phyloP scores from a whole-genome alignment of 2,329 filamentous ascomycete species.

The Chaetomium olivaceum region DNA sequence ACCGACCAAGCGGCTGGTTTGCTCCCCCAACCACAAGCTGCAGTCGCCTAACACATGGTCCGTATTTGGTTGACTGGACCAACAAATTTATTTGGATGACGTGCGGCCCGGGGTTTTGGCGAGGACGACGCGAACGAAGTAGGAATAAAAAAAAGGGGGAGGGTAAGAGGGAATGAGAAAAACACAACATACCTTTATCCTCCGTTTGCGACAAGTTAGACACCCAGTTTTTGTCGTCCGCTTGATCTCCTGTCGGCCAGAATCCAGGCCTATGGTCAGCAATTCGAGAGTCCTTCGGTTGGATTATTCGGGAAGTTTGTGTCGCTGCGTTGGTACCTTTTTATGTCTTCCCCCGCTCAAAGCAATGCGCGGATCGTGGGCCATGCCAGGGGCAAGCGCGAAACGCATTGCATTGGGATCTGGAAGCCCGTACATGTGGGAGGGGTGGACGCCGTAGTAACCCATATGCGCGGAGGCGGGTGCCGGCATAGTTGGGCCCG shows the following conservation, averaged over 20 bases:
- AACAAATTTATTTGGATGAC: neutral
- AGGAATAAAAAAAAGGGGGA: neutral
- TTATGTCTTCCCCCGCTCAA: slow-evolving; percentile 54
- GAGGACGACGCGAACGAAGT: neutral
- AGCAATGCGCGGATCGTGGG: slow-evolving; percentile 49
- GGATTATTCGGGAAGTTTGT: slow-evolving; percentile 5
- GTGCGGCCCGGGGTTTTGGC: neutral
- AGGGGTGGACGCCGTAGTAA: slow-evolving; percentile 47
- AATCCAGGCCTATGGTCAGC: slow-evolving; percentile 23
- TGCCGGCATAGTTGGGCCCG: slow-evolving; percentile 41
- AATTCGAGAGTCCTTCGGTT: slow-evolving; percentile 9
- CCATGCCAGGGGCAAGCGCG: slow-evolving; percentile 44
- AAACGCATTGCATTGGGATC: slow-evolving; percentile 48
- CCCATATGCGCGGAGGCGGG: slow-evolving; percentile 43
- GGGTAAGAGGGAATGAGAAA: slow-evolving; percentile 30
- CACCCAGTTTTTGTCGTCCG: slow-evolving; percentile 64
- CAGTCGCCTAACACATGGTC: slow-evolving; percentile 1
- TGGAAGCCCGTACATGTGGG: slow-evolving; percentile 48
- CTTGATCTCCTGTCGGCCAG: slow-evolving; percentile 57
- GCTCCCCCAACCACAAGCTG: slow-evolving; percentile 22
- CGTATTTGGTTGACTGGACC: neutral
- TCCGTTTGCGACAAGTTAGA: slow-evolving; percentile 60
- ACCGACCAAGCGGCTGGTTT: neutral
- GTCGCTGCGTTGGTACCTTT: slow-evolving; percentile 49
- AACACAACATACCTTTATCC: slow-evolving; percentile 58